Conservation (phyloP, 345 rosid genomes). For the Citrus trifoliata region DNA sequence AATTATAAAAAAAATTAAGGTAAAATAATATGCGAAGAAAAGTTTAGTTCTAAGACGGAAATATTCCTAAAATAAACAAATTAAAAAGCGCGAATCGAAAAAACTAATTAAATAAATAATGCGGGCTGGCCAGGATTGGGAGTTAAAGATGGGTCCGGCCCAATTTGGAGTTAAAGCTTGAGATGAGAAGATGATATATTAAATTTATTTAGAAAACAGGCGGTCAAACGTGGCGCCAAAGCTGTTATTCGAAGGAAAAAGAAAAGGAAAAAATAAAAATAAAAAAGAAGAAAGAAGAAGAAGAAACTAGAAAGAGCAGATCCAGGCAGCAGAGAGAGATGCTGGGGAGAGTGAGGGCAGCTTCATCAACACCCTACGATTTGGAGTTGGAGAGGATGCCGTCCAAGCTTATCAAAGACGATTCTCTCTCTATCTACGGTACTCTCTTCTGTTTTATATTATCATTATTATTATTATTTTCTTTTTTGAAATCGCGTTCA, state of each 20-base stretch:
- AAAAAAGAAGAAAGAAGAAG: too few species aligned
- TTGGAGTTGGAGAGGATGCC: conserved; percentile 62
- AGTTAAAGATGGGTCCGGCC: background rate
- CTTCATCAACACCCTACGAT: conserved; percentile 53
- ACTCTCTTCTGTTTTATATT: background rate
- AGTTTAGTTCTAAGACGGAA: too few species aligned
- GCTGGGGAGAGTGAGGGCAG: conserved; percentile 75
- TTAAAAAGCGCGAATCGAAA: too few species aligned
- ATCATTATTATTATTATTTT: background rate
- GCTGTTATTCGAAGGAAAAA: background rate
- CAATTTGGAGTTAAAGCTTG: background rate
- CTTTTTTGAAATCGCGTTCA: background rate
- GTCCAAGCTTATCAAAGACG: conserved; percentile 71
- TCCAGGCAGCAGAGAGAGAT: conserved; percentile 22
- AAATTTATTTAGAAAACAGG: background rate
- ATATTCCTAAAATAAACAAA: too few species aligned
- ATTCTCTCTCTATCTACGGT: conserved; percentile 87
- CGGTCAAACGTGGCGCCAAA: conserved; percentile 25
- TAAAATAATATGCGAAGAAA: too few species aligned
- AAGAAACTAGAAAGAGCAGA: background rate
- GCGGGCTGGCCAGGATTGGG: background rate
- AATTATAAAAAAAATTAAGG: too few species aligned
- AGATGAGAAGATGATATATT: background rate
- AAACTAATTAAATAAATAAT: too few species aligned
- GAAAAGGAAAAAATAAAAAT: too few species aligned